phyloP scores from a whole-genome alignment of 129 eudicot genomes.

The Flaveria linearis region DNA sequence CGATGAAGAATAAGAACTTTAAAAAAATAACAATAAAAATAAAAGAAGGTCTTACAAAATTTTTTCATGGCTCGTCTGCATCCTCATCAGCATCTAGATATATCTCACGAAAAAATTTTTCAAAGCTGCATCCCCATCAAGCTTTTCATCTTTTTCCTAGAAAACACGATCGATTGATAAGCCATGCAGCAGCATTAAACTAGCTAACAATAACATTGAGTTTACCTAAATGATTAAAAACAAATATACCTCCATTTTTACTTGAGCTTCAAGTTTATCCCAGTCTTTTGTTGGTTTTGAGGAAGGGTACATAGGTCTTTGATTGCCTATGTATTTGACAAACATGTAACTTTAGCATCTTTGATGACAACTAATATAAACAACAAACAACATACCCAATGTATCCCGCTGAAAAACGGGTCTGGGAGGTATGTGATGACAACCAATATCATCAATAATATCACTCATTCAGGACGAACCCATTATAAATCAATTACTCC shows the following conservation, averaged over 20 bases:
- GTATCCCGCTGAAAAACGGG: too few relatives aligned
- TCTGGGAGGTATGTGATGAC: too few relatives aligned
- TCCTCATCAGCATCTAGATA: slow-evolving; percentile 90
- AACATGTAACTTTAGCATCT: slow-evolving; percentile 17
- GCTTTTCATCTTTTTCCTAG: slow-evolving; percentile 96
- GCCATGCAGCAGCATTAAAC: neutral
- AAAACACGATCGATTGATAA: neutral
- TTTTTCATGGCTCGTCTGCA: slow-evolving; percentile 90
- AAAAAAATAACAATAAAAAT: too few relatives aligned
- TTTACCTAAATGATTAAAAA: neutral
- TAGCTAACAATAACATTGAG: neutral
- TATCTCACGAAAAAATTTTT: slow-evolving; percentile 87
- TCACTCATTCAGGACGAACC: neutral
- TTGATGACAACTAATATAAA: too few relatives aligned
- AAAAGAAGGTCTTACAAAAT: slow-evolving; percentile 66
- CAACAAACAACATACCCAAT: too few relatives aligned
- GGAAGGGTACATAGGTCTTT: slow-evolving; percentile 76
- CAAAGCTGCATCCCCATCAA: slow-evolving; percentile 97
- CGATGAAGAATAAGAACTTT: too few relatives aligned
- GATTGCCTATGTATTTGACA: slow-evolving; percentile 41
- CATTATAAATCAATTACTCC: neutral
- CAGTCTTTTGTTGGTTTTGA: slow-evolving; percentile 76
- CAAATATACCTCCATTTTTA: slow-evolving; percentile 76
- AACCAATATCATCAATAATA: neutral
- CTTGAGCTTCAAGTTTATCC: slow-evolving; percentile 96